Conservation (phyloP, 768 basidiomycete genomes). For the Sistotremastrum suecicum region DNA sequence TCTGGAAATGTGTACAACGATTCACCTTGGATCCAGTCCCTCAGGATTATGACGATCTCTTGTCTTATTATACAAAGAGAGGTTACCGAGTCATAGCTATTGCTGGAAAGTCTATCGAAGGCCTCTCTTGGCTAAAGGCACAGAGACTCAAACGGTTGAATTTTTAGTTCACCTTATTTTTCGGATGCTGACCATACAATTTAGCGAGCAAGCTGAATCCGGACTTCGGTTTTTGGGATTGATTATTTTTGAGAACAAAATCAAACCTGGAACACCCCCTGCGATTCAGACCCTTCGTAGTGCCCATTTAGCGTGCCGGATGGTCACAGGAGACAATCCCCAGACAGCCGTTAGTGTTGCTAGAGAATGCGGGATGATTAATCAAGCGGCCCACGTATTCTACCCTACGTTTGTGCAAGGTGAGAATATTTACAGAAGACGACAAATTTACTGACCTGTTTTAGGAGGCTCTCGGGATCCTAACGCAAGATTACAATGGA, state of each 20-base stretch:
- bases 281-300: constrained; percentile 79
- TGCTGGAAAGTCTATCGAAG: constrained; percentile 89
- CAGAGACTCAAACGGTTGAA: constrained; percentile 86
- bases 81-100: constrained; percentile 98
- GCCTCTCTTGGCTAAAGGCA: constrained; percentile 91
- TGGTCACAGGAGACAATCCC: constrained; percentile 98
- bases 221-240: constrained; percentile 83
- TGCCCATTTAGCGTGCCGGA: constrained; percentile 87
- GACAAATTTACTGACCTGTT: constrained; percentile 10
- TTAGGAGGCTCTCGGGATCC: constrained; percentile 18
- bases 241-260: constrained; percentile 95
- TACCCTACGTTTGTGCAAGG: constrained; percentile 68
- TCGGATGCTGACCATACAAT: not conserved
- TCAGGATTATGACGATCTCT: constrained; percentile 86
- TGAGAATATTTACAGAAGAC: constrained; percentile 14
- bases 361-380: constrained; percentile 81
- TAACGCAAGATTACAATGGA: constrained; percentile 67
- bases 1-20: not conserved
- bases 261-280: constrained; percentile 83
- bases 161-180: constrained; percentile 2
- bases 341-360: constrained; percentile 95
- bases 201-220: constrained; percentile 88
- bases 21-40: constrained; percentile 48
- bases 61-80: constrained; percentile 92
- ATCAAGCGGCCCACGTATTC: constrained; percentile 81